Evolutionary conservation across 768 basidiomycete genomes (phyloP), one percentile per base, ranked within the genome.

Genomic region (Tulasnella sp.): DNA sequence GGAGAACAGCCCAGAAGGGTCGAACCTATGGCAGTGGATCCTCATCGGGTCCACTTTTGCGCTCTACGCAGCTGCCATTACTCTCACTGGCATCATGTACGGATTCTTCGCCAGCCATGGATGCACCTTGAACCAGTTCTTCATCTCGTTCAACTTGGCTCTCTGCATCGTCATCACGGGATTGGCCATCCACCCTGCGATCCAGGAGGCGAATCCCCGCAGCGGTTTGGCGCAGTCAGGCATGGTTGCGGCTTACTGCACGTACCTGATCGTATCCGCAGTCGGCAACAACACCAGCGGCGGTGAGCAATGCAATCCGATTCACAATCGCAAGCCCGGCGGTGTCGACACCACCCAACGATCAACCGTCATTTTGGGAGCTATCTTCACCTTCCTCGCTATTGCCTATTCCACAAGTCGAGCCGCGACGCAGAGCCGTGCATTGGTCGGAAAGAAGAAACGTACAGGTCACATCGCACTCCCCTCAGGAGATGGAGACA

Each of bases 181-280:
- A 80, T 82, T 95, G 81, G 94, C 92, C 81, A 86, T 99, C 77
- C 90, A 94, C 80, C 96, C 95, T 10, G 86, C 88, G 7, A 89
- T 99, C 5, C 98, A 99, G 82, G 96, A 95, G 81, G 87, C 91
- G 81, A 99, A 98, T 82, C 94, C 97, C 15, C 92, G 94, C 74
- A 96, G 95, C 11, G 98, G 98, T 5, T 89, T 99, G 7, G 95
- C 95, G 0, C 98, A 99, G 83, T 91, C 95, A 9, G 91, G 93
- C 70, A 96, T 99, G 93, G 97, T 99, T n/a, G 93, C 94, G 4
- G 94, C 91, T 1, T 99, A 99, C 84, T 98, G 94, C 86, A 95
- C 96, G 3, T 99, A 99, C 83, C 91, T 99, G 79, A 90, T 94
- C 81, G 92, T 94, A 40, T 96, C 94, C 23, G 98, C 98, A 4